These are phyloP conservation scores for Pseudocercospora musae DNA, from an alignment of 2,329 filamentous ascomycete genomes.

Conservation along the genomic window DNA sequence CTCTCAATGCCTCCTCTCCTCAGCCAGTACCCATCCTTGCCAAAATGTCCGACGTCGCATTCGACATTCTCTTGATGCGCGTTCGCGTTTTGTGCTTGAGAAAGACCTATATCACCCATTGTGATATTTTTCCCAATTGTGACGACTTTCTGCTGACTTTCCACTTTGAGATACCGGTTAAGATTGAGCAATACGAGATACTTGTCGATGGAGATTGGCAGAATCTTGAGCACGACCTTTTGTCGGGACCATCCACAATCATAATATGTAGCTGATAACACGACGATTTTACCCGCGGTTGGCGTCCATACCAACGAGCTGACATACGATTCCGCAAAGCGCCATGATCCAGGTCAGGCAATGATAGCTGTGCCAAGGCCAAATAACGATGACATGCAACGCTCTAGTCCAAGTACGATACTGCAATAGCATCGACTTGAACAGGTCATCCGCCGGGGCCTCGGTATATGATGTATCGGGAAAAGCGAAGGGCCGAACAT, in stretches of 20 bases:
- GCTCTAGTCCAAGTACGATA: not conserved
- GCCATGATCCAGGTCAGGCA: not conserved
- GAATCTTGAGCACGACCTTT: too few species aligned
- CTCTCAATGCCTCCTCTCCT: not conserved
- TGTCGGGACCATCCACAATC: not conserved
- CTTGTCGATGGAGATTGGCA: not conserved
- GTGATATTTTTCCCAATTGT: not conserved
- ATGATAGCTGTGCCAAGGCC: not conserved
- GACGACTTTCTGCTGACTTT: not conserved
- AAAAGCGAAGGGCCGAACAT: not conserved
- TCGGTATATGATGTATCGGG: not conserved
- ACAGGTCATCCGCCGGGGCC: not conserved
- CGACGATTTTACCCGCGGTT: not conserved
- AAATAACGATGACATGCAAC: not conserved
- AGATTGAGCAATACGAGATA: not conserved
- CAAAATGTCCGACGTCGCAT: not conserved
- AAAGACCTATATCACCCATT: not conserved
- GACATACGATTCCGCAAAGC: not conserved
- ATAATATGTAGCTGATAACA: not conserved
- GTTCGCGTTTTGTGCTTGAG: not conserved
- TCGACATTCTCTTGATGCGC: not conserved
- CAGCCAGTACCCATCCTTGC: slow-evolving; percentile 2
- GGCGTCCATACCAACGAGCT: not conserved
- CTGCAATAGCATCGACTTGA: not conserved
- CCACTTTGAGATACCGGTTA: not conserved